These are phyloP conservation scores for Pestalotiopsis sp. DNA, from an alignment of 2,329 filamentous ascomycete genomes.

Conservation along the genomic window DNA sequence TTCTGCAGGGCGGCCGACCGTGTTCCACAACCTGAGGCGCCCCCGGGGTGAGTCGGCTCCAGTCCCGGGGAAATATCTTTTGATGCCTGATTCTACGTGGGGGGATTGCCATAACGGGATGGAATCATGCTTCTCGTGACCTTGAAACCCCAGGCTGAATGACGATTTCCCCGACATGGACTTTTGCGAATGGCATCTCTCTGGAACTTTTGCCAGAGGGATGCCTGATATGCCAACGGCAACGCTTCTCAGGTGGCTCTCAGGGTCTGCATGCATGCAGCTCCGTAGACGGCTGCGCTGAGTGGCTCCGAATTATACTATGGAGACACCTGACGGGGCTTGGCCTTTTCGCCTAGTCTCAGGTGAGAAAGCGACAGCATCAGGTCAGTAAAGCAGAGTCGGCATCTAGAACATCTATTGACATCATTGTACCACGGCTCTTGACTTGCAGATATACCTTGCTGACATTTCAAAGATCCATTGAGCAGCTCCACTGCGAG, in stretches of 20 bases:
- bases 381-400: neutral
- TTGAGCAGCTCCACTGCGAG: neutral
- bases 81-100: neutral
- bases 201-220: neutral
- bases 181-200: neutral
- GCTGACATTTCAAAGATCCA: neutral
- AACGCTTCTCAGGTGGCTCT: neutral
- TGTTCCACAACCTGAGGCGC: neutral
- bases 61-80: neutral
- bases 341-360: constrained; percentile 17
- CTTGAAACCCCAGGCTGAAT: neutral
- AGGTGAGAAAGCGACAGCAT: constrained; percentile 25
- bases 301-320: neutral
- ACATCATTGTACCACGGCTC: neutral
- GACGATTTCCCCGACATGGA: neutral
- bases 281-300: neutral
- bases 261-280: neutral
- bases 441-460: neutral
- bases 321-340: neutral
- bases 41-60: neutral
- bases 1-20: neutral
- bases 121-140: neutral
- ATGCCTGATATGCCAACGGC: neutral
- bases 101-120: neutral
- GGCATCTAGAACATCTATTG: constrained; percentile 3